These are phyloP conservation scores for Oidium heveae DNA, from an alignment of 2,329 filamentous ascomycete genomes.

Conservation along the genomic window DNA sequence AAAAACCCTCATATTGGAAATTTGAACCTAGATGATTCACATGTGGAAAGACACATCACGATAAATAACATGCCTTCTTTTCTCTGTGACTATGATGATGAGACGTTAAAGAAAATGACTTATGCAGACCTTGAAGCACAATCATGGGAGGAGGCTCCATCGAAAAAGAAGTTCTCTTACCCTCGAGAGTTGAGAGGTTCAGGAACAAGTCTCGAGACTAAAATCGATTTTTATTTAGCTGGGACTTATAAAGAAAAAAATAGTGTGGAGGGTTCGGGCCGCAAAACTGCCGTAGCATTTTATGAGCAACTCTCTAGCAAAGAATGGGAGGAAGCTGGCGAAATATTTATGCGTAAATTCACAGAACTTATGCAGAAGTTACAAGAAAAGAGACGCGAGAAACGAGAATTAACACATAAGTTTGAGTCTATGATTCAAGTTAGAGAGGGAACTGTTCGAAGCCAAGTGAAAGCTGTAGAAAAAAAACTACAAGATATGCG, in stretches of 20 bases:
- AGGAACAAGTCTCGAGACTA: slow-evolving; percentile 4
- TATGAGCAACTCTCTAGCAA: slow-evolving; percentile 7
- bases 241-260: neutral
- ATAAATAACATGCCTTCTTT: neutral
- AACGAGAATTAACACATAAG: slow-evolving; percentile 6
- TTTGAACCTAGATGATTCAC: neutral
- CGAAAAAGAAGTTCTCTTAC: slow-evolving; percentile 1
- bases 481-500: slow-evolving; percentile 10
- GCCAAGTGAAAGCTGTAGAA: slow-evolving; percentile 6
- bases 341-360: slow-evolving; percentile 12
- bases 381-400: slow-evolving; percentile 8
- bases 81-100: slow-evolving; percentile 5
- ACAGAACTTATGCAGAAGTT: slow-evolving; percentile 6
- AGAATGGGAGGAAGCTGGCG: slow-evolving; percentile 14
- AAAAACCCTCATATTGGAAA: too few species aligned
- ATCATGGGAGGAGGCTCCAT: slow-evolving; percentile 5
- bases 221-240: slow-evolving; percentile 4
- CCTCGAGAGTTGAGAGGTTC: slow-evolving; percentile 3
- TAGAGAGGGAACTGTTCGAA: slow-evolving; percentile 9
- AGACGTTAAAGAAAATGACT: slow-evolving; percentile 7
- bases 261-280: neutral
- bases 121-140: slow-evolving; percentile 7
- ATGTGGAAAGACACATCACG: neutral
- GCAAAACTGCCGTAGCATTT: slow-evolving; percentile 4
- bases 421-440: slow-evolving; percentile 11